These are phyloP conservation scores for Sporothrix brasiliensis DNA, from an alignment of 2,329 filamentous ascomycete genomes.

Conservation along the genomic window DNA sequence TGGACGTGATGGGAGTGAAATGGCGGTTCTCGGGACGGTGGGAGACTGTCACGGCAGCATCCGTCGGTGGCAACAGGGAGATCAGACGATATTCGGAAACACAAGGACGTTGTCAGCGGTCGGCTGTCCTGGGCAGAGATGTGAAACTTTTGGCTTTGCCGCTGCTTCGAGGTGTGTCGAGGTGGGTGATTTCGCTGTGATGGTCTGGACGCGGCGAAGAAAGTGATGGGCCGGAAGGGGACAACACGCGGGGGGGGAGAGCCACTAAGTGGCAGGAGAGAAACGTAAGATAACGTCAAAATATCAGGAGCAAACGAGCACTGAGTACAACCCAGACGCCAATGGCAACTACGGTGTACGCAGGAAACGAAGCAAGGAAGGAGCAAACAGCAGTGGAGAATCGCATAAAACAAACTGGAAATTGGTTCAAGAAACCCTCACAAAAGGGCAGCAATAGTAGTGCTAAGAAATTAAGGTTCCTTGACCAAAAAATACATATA, in stretches of 20 bases:
- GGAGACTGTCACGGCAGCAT: background rate
- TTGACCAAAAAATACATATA: background rate
- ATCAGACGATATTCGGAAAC: background rate
- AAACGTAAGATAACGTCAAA: background rate
- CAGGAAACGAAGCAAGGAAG: background rate
- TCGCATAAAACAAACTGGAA: background rate
- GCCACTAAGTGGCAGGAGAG: background rate
- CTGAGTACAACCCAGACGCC: background rate
- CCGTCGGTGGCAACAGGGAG: background rate
- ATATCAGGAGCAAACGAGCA: background rate
- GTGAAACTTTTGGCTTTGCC: constrained; percentile 3
- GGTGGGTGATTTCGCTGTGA: constrained; percentile 9
- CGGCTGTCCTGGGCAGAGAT: constrained; percentile 8
- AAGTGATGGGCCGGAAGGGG: constrained; percentile 22
- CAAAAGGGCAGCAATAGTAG: background rate
- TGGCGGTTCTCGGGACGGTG: background rate
- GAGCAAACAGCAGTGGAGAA: background rate
- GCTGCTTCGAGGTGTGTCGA: background rate
- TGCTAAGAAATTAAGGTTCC: background rate
- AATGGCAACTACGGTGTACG: background rate
- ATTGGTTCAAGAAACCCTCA: background rate
- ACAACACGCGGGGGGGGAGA: constrained; percentile 17
- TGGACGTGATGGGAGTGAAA: background rate
- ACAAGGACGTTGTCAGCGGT: background rate
- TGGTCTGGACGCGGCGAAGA: constrained; percentile 17